Evolutionary conservation across 441 rosid genomes (phyloP).

Genomic region (Raphanus hybrid): DNA sequence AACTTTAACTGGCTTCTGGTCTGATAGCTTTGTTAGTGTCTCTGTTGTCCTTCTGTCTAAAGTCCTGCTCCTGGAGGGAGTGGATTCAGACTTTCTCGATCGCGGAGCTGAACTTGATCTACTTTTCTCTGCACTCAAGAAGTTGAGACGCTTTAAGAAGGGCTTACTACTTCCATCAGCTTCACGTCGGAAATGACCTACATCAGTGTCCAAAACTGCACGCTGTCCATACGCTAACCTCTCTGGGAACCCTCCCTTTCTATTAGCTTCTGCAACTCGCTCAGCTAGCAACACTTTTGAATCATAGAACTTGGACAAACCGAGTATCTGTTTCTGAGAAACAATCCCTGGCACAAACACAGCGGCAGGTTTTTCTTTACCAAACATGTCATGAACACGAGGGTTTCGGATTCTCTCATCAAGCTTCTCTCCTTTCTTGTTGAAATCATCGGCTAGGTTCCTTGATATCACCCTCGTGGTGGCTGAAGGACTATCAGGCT

Average conservation of each 20-base stretch:
- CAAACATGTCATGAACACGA: slow-evolving; percentile 44
- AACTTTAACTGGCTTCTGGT: slow-evolving; percentile 46
- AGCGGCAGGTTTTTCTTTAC: slow-evolving; percentile 50
- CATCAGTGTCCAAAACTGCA: slow-evolving; percentile 35
- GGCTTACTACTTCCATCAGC: slow-evolving; percentile 46
- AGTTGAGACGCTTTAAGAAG: slow-evolving; percentile 45
- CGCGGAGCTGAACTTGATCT: slow-evolving; percentile 50
- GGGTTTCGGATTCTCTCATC: slow-evolving; percentile 46
- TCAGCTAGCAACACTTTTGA: slow-evolving; percentile 41
- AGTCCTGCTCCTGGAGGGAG: slow-evolving; percentile 48
- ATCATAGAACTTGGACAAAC: slow-evolving; percentile 48
- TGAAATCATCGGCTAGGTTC: slow-evolving; percentile 48
- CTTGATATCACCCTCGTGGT: slow-evolving; percentile 42
- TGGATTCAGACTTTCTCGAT: slow-evolving; percentile 46
- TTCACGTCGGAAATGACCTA: slow-evolving; percentile 50
- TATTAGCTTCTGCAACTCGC: slow-evolving; percentile 50
- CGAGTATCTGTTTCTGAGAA: slow-evolving; percentile 44
- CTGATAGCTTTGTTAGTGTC: slow-evolving; percentile 36
- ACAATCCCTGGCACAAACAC: slow-evolving; percentile 56
- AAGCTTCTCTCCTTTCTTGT: slow-evolving; percentile 46
- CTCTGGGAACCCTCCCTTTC: slow-evolving; percentile 50
- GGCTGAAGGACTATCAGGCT: slow-evolving; percentile 44
- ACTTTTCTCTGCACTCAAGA: slow-evolving; percentile 44
- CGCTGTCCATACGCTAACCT: slow-evolving; percentile 34
- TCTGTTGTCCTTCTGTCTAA: slow-evolving; percentile 43